Percentiles rank a stretch among this genome's conserved stretches.
Evolutionary conservation across 768 basidiomycete genomes (phyloP).

Genomic region (Trametes punicea): DNA sequence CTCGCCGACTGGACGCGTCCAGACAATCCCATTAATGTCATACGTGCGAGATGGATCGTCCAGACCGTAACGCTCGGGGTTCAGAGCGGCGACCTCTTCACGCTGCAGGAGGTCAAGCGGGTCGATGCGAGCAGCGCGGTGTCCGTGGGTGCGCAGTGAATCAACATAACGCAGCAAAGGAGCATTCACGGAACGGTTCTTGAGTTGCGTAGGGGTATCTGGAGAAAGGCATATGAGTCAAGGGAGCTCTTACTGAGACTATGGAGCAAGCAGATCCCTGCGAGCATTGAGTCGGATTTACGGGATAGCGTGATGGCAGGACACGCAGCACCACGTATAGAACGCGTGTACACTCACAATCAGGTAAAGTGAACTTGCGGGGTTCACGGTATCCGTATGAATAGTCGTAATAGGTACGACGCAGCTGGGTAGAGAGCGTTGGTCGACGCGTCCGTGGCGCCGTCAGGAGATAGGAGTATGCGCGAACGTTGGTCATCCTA

Average conservation of each 20-base stretch:
- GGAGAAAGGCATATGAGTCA: not conserved
- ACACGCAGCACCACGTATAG: too few species aligned
- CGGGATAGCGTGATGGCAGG: too few species aligned
- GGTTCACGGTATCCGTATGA: constrained; percentile 75
- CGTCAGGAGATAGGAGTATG: constrained; percentile 10
- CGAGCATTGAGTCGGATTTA: not conserved
- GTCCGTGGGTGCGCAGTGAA: constrained; percentile 79
- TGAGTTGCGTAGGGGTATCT: constrained; percentile 66
- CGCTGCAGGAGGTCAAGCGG: constrained; percentile 85
- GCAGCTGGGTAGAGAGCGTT: constrained; percentile 9
- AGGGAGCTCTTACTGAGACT: not conserved
- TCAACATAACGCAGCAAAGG: constrained; percentile 86
- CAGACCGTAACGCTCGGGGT: constrained; percentile 76
- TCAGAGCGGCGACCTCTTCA: constrained; percentile 73
- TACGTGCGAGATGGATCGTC: constrained; percentile 49
- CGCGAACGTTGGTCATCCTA: constrained; percentile 8
- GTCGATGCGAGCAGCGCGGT: constrained; percentile 82
- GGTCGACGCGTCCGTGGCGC: constrained; percentile 14
- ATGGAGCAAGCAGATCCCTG: too few species aligned
- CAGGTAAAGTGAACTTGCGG: constrained; percentile 60
- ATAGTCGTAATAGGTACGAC: constrained; percentile 62
- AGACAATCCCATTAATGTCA: constrained; percentile 78
- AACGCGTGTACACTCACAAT: constrained; percentile 49
- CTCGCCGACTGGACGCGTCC: constrained; percentile 51
- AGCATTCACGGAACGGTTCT: constrained; percentile 69